Base-by-base conservation (phyloP, 2,329 filamentous ascomycete genomes). In the Parastagonospora avenae region DNA sequence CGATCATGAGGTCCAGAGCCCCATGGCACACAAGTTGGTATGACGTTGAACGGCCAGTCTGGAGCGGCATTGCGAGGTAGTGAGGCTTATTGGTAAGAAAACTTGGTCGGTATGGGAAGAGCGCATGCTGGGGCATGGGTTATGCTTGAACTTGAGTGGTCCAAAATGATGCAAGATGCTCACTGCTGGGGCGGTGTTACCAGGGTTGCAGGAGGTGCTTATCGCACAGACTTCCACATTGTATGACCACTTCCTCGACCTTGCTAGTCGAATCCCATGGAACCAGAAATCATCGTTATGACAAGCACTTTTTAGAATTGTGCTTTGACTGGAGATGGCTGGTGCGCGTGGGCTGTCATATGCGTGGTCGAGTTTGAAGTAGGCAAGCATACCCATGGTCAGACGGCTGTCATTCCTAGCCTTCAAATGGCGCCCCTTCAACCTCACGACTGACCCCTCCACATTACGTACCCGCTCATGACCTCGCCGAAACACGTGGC, bases 1-100 rank as follows among this genome's bases (percentile, higher is more conserved):
- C 58, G 59, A 65, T 65, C 62, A 50, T 36, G 42, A 30, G 46
- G 50, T 58, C 58, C 49, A 64, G 59, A 63, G 39, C 38, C 46
- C n/a, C 19, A 8, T 16, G 14, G 4, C 14, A 8, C 31, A 19
- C 14, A 38, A 37, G 27, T 42, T 24, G 35, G 39, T 45, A 60
- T 65, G 59, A 65, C 60, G 52, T 57, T 47, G 42, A 33, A 36
- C 37, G 29, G 50, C 52, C 48, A 47, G 33, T 33, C 36, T 38
- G 39, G 42, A 38, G 36, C 40, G 42, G 48, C 30, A 43, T 46
- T 28, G 35, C 32, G 42, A 24, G 44, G 35, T 36, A 41, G 27
- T 19, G 42, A 46, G 45, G 37, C 41, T 28, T 52, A 38, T 40
- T 33, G 46, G 38, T 42, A 49, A 48, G 50, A 49, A 49, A 14